phyloP scores from a whole-genome alignment of 192 early-diverging fungal genomes.

The Radiomyces spectabilis region DNA sequence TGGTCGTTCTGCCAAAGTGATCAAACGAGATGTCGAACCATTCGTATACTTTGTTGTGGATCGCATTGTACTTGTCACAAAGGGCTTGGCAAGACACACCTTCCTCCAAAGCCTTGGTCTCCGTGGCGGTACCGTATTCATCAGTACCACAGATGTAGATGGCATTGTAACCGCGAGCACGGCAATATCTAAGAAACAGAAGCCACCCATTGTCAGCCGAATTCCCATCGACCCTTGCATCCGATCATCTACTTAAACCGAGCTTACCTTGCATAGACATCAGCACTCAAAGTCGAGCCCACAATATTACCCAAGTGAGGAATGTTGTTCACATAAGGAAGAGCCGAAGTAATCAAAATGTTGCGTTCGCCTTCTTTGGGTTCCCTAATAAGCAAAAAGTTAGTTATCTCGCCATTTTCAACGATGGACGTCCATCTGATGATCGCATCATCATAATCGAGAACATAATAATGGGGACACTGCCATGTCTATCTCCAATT shows the following conservation, averaged over 20 bases:
- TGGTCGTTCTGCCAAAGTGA: conserved; percentile 92
- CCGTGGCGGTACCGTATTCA: conserved; percentile 99
- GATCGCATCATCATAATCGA: neutral
- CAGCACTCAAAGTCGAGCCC: conserved; percentile 96
- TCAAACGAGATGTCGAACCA: conserved; percentile 97
- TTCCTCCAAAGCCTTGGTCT: conserved; percentile 96
- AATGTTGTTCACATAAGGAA: conserved; percentile 99
- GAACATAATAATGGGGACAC: too few relatives aligned
- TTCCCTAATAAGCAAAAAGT: conserved; percentile 8
- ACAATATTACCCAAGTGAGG: conserved; percentile 99
- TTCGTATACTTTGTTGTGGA: conserved; percentile 85
- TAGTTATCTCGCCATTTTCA: neutral
- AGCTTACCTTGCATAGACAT: conserved; percentile 86
- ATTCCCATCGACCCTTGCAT: neutral
- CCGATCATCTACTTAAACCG: neutral
- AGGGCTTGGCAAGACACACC: conserved; percentile 83
- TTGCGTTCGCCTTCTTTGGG: conserved; percentile 73
- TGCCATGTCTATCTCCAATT: too few relatives aligned
- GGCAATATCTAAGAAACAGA: conserved; percentile 59
- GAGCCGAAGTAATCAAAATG: conserved; percentile 90
- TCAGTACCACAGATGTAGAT: conserved; percentile 95
- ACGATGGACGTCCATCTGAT: neutral
- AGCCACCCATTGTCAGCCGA: neutral
- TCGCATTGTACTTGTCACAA: conserved; percentile 92
- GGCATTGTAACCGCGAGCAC: conserved; percentile 83